These are phyloP conservation scores for Pestalotiopsis sp. DNA, from an alignment of 2,329 filamentous ascomycete species.

Conservation along the genomic window DNA sequence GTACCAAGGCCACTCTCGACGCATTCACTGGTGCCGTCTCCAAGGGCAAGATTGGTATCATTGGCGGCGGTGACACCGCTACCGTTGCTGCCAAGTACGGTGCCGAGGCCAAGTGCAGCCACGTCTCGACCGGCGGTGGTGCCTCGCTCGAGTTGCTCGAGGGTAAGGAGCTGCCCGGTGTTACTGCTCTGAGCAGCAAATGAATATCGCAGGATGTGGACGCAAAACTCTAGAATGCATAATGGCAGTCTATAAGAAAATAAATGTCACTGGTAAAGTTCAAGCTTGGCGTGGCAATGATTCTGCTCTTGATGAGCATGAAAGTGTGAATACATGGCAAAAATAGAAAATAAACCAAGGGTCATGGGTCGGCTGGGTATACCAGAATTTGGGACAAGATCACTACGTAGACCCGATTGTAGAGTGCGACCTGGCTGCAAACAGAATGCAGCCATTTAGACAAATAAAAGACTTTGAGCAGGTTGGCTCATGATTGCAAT, in stretches of 20 bases:
- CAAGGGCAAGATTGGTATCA: conserved; percentile 94
- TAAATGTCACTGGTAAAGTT: neutral
- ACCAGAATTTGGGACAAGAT: neutral
- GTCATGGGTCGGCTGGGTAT: neutral
- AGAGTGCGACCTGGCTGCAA: neutral
- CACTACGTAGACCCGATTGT: neutral
- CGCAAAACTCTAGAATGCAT: conserved; percentile 22
- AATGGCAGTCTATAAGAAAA: neutral
- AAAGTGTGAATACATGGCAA: neutral
- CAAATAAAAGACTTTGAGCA: neutral
- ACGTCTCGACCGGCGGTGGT: conserved; percentile 96
- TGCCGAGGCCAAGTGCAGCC: conserved; percentile 95
- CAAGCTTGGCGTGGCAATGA: neutral
- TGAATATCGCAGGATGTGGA: conserved; percentile 38
- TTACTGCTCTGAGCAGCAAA: conserved; percentile 84
- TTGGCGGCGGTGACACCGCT: conserved; percentile 96
- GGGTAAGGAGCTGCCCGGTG: conserved; percentile 96
- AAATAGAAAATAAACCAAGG: neutral
- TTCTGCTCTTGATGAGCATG: neutral
- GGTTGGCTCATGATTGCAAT: neutral
- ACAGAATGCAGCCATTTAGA: neutral
- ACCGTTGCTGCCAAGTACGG: conserved; percentile 96
- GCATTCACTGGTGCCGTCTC: conserved; percentile 81
- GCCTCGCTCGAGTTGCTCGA: conserved; percentile 95
- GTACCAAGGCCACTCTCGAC: conserved; percentile 90